phyloP scores from a whole-genome alignment of 805 yeast species.

The Zygotorulaspora florentina region DNA sequence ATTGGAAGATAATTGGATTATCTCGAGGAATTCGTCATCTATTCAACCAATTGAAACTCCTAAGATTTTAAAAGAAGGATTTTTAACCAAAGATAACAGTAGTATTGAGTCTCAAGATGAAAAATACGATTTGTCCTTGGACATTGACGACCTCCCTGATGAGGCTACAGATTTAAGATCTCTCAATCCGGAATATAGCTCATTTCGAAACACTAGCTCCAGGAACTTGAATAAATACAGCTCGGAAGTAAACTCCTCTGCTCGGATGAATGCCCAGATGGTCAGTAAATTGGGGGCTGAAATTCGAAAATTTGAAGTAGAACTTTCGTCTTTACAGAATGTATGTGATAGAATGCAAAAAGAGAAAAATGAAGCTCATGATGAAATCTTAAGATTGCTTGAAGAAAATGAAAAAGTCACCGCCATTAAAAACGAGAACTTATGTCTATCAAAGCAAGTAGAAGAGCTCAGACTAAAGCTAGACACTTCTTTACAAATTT shows the following conservation, averaged over 20 bases:
- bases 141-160: conserved; percentile 22
- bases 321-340: conserved; percentile 59
- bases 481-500: conserved; percentile 56
- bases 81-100: conserved; percentile 1
- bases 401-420: conserved; percentile 49
- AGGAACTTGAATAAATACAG: conserved; percentile 7
- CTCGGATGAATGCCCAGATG: conserved; percentile 44
- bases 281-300: conserved; percentile 72
- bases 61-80: conserved; percentile 4
- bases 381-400: conserved; percentile 58
- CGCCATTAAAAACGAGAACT: conserved; percentile 34
- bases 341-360: conserved; percentile 49
- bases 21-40: conserved; percentile 12
- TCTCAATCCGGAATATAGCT: conserved; percentile 7
- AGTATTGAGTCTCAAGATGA: conserved; percentile 5
- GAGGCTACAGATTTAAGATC: conserved; percentile 27
- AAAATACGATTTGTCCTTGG: conserved; percentile 8
- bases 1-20: conserved; percentile 21
- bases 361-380: conserved; percentile 64
- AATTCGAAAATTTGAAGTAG: conserved; percentile 76
- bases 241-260: conserved; percentile 10
- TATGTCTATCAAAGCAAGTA: conserved; percentile 32
- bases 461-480: conserved; percentile 40
- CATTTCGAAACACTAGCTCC: conserved; percentile 13
- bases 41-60: conserved; percentile 8